These are phyloP conservation scores for Actinomortierella wolfii DNA, from an alignment of 371 early-diverging fungal species.

Conservation along the genomic window DNA sequence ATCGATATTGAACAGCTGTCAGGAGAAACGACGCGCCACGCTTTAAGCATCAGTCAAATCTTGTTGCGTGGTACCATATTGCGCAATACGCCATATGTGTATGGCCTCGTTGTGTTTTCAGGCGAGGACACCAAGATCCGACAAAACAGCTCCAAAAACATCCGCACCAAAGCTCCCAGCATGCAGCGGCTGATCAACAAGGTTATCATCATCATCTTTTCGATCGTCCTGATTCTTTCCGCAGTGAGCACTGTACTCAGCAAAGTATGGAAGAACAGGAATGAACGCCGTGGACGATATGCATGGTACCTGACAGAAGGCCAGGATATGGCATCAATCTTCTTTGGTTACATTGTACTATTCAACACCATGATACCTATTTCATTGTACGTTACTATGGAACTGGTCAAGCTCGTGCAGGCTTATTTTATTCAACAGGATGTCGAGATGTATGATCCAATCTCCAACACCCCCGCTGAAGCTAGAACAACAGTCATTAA, in stretches of 20 bases:
- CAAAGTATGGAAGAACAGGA: constrained; percentile 45
- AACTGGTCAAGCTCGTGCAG: constrained; percentile 66
- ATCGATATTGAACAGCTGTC: constrained; percentile 46
- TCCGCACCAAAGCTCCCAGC: constrained; percentile 68
- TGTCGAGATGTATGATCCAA: constrained; percentile 73
- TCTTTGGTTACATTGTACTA: constrained; percentile 76
- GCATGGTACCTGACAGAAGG: constrained; percentile 29
- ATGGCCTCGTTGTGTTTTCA: constrained; percentile 79
- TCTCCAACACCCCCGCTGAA: constrained; percentile 73
- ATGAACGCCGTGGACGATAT: constrained; percentile 8
- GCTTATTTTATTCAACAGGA: constrained; percentile 83
- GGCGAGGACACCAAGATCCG: constrained; percentile 86
- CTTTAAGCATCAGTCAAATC: constrained; percentile 52
- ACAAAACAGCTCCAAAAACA: constrained; percentile 70
- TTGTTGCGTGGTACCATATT: constrained; percentile 78
- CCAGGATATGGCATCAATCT: constrained; percentile 43
- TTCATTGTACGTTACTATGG: constrained; percentile 74
- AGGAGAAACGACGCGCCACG: constrained; percentile 22
- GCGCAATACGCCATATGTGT: constrained; percentile 77
- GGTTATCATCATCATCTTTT: constrained; percentile 69
- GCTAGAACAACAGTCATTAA: constrained; percentile 83
- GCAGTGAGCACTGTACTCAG: constrained; percentile 52
- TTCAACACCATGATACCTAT: constrained; percentile 86
- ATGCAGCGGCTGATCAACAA: constrained; percentile 69
- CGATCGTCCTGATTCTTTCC: constrained; percentile 56